A percentile compares a stretch with the other conserved stretches of the same genome.
Evolutionary conservation across 2,329 filamentous ascomycete genomes (phyloP).

Genomic region (Alternaria triticina): DNA sequence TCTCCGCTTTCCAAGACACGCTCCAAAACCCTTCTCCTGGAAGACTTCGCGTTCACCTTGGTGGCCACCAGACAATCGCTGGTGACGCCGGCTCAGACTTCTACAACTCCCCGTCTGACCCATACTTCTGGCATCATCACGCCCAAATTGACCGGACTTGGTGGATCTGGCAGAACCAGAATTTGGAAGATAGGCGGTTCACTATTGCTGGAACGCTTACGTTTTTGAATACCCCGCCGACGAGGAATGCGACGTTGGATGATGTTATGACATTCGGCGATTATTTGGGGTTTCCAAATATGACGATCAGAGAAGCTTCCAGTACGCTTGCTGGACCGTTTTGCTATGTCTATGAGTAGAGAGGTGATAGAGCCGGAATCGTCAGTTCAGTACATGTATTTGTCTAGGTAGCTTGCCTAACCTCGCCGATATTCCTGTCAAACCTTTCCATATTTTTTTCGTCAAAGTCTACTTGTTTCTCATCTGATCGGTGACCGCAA

Average conservation of each 20-base stretch:
- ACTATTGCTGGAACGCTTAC: conserved; percentile 54
- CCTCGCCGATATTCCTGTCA: not conserved
- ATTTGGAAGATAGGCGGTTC: conserved; percentile 45
- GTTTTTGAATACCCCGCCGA: conserved; percentile 52
- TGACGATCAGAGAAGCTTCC: conserved; percentile 47
- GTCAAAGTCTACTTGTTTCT: not conserved
- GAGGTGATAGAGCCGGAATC: not conserved
- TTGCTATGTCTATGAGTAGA: conserved; percentile 52
- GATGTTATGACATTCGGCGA: conserved; percentile 50
- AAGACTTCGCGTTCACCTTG: conserved; percentile 51
- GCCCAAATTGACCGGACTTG: conserved; percentile 56
- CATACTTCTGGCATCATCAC: conserved; percentile 57
- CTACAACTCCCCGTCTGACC: conserved; percentile 55
- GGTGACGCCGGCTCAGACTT: conserved; percentile 38
- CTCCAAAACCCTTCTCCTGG: conserved; percentile 45
- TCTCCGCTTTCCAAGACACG: conserved; percentile 46
- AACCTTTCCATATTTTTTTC: not conserved
- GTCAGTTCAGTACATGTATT: not conserved
- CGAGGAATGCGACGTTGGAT: conserved; percentile 55
- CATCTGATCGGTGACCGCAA: not conserved
- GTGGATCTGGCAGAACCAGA: conserved; percentile 59
- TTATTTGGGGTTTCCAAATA: conserved; percentile 31
- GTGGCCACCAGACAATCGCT: conserved; percentile 49
- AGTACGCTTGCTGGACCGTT: conserved; percentile 53
- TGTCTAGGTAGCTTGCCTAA: not conserved